phyloP scores from a whole-genome alignment of 1,139 yeast species.

The Candida mesenterica region DNA sequence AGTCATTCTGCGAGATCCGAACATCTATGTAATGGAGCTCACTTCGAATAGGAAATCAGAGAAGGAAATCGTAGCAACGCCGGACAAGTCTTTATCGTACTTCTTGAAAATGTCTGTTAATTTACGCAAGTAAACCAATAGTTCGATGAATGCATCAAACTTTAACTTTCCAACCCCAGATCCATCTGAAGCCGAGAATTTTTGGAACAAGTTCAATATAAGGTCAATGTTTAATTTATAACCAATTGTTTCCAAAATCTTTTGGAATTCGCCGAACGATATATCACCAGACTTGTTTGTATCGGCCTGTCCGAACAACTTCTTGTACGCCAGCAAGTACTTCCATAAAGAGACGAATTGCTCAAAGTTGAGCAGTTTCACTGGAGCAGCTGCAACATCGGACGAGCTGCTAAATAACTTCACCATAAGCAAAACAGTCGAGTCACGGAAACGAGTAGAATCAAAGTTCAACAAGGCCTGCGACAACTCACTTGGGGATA shows the following conservation, averaged over 20 bases:
- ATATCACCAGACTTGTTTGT: conserved; percentile 59
- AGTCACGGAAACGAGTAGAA: conserved; percentile 59
- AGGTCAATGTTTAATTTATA: conserved; percentile 63
- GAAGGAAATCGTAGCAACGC: conserved; percentile 73
- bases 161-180: conserved; percentile 55
- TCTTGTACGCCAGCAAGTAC: conserved; percentile 69
- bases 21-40: conserved; percentile 29
- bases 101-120: conserved; percentile 78
- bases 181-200: conserved; percentile 42
- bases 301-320: conserved; percentile 64
- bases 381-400: conserved; percentile 36
- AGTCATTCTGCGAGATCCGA: background rate
- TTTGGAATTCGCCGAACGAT: conserved; percentile 64
- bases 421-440: conserved; percentile 65
- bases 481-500: conserved; percentile 60
- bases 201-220: conserved; percentile 59
- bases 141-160: conserved; percentile 81
- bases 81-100: conserved; percentile 73
- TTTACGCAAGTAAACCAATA: conserved; percentile 72
- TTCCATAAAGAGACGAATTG: conserved; percentile 75
- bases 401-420: conserved; percentile 52
- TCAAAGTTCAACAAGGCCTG: conserved; percentile 65
- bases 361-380: conserved; percentile 49
- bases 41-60: conserved; percentile 76
- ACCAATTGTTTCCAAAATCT: conserved; percentile 68